A percentile compares a stretch with the other conserved stretches of the same genome.
These are phyloP conservation scores for Lonicera japonica DNA, from an alignment of 129 eudicot species.

Conservation along the genomic window DNA sequence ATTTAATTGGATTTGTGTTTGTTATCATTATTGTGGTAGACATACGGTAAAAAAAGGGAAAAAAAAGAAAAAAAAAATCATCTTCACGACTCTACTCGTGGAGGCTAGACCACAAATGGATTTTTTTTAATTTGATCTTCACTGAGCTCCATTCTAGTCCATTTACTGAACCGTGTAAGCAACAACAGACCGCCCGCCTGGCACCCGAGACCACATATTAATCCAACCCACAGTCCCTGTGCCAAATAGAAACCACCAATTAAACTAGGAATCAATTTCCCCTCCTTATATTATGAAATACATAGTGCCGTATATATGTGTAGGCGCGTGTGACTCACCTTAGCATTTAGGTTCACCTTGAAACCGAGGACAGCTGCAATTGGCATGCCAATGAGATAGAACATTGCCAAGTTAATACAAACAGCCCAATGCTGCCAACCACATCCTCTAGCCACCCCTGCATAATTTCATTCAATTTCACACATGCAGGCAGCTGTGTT, in stretches of 20 bases:
- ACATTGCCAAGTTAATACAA: conserved; percentile 49
- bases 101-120: not conserved
- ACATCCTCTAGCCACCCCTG: conserved; percentile 88
- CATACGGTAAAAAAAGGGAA: no score
- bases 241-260: not conserved
- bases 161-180: conserved; percentile 23
- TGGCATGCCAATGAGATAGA: conserved; percentile 62
- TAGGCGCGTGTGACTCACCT: conserved; percentile 49
- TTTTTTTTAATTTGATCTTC: not conserved
- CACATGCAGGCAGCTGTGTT: not conserved
- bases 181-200: conserved; percentile 29
- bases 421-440: conserved; percentile 76
- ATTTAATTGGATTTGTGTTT: no score
- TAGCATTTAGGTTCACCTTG: conserved; percentile 47
- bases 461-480: not conserved
- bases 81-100: no score
- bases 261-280: no score
- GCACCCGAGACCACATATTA: conserved; percentile 27
- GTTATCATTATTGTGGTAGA: no score
- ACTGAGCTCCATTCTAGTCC: conserved; percentile 25
- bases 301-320: no score
- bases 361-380: conserved; percentile 57
- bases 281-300: no score
- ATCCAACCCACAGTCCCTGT: conserved; percentile 48
- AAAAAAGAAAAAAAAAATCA: no score